phyloP scores from a whole-genome alignment of 2,329 filamentous ascomycete genomes.

The Ophidiomyces ophidiicola region DNA sequence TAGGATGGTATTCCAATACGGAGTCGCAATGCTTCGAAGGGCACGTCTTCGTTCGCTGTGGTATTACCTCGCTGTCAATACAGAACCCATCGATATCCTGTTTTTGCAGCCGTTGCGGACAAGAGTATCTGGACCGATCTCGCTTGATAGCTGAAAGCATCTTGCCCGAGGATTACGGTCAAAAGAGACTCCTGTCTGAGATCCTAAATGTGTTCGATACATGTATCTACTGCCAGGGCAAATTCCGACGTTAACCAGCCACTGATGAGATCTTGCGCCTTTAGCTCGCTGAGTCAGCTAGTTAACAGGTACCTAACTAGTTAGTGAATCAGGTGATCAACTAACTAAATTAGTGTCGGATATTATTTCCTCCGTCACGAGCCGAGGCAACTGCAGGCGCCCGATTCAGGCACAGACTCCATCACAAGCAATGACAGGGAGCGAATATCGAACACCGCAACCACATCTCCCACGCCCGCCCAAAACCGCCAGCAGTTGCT shows the following conservation, averaged over 20 bases:
- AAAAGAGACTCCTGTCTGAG: conserved; percentile 5
- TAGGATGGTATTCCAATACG: conserved; percentile 37
- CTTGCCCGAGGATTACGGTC: neutral
- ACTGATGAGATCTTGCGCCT: too few relatives aligned
- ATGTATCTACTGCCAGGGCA: conserved; percentile 16
- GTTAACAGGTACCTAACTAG: too few relatives aligned
- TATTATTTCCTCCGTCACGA: too few relatives aligned
- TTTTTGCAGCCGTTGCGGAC: conserved; percentile 42
- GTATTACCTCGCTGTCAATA: conserved; percentile 43
- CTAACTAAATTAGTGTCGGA: too few relatives aligned
- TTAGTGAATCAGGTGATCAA: too few relatives aligned
- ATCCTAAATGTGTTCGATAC: conserved; percentile 13
- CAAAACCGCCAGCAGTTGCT: too few relatives aligned
- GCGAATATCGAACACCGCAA: too few relatives aligned
- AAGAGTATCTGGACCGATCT: conserved; percentile 23
- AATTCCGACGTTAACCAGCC: conserved; percentile 12
- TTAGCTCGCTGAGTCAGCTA: too few relatives aligned
- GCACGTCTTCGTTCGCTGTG: conserved; percentile 44
- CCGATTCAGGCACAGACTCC: too few relatives aligned
- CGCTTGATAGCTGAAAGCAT: neutral
- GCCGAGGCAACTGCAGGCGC: too few relatives aligned
- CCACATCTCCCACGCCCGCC: too few relatives aligned
- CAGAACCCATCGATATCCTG: conserved; percentile 44
- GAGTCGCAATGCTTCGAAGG: conserved; percentile 40
- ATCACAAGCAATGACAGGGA: too few relatives aligned